Conservation (phyloP, 2,329 filamentous ascomycete genomes). For the Diplodia scrobiculata region DNA sequence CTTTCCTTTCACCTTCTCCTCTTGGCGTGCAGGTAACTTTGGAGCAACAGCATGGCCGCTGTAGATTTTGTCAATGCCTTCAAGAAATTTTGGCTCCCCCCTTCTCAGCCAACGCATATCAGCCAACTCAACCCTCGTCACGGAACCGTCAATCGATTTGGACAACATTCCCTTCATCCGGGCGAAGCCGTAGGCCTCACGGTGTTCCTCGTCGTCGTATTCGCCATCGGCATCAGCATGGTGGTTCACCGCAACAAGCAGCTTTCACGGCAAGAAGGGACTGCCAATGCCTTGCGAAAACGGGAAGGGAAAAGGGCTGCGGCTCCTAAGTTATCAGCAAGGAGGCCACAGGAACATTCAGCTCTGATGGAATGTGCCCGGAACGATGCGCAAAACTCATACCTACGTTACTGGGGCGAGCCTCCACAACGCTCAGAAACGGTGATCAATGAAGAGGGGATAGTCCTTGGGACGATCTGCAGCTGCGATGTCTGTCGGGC, state of each 20-base stretch:
- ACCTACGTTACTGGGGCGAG: conserved; percentile 1
- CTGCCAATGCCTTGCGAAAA: not conserved
- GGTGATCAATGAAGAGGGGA: not conserved
- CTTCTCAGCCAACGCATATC: not conserved
- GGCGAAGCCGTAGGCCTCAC: not conserved
- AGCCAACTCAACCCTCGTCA: not conserved
- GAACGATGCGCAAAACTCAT: not conserved
- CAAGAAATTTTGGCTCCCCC: not conserved
- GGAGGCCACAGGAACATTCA: not conserved
- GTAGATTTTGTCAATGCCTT: not conserved
- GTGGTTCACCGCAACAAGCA: not conserved
- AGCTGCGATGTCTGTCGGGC: not conserved
- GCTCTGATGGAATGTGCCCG: not conserved
- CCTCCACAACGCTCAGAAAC: not conserved
- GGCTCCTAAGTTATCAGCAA: not conserved
- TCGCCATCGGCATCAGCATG: not conserved
- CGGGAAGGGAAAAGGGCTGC: not conserved
- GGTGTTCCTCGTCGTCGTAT: not conserved
- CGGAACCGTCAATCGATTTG: not conserved
- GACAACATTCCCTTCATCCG: not conserved
- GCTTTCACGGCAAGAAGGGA: not conserved
- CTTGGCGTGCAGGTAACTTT: not conserved
- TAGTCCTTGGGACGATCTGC: not conserved
- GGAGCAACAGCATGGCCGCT: not conserved
- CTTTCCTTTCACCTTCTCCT: not conserved